Evolutionary conservation across 2,329 filamentous ascomycete species (phyloP).

Genomic region (Tolypocladium tropicale): DNA sequence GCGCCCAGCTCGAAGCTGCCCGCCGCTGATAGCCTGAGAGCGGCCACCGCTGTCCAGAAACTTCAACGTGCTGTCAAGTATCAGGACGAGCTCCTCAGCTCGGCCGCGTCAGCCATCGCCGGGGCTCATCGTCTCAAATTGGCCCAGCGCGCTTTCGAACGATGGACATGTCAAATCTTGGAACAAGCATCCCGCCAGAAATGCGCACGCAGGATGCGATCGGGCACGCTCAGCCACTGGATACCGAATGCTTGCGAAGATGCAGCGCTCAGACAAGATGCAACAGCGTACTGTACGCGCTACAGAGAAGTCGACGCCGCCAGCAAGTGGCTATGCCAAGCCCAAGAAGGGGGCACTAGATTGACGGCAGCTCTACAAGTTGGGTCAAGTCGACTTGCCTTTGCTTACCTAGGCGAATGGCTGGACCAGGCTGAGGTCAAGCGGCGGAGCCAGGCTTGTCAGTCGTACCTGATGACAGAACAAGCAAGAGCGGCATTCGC

Average conservation of each 20-base stretch:
- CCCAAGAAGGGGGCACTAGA: background rate
- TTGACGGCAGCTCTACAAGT: slow-evolving; percentile 6
- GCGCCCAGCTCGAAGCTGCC: slow-evolving; percentile 19
- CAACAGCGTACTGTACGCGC: background rate
- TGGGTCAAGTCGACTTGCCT: slow-evolving; percentile 8
- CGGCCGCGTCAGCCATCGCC: slow-evolving; percentile 12
- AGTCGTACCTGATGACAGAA: slow-evolving; percentile 8
- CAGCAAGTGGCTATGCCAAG: background rate
- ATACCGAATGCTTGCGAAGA: background rate
- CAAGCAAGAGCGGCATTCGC: slow-evolving; percentile 13
- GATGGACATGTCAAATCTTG: slow-evolving; percentile 17
- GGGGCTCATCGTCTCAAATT: slow-evolving; percentile 9
- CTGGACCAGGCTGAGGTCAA: slow-evolving; percentile 17
- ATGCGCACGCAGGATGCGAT: slow-evolving; percentile 7
- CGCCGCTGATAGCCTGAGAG: slow-evolving; percentile 18
- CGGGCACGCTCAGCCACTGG: background rate
- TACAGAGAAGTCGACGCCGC: background rate
- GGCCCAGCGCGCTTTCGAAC: slow-evolving; percentile 10
- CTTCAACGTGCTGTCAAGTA: slow-evolving; percentile 18
- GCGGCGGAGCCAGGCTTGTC: slow-evolving; percentile 14
- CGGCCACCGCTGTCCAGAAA: slow-evolving; percentile 20
- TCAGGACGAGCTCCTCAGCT: slow-evolving; percentile 16
- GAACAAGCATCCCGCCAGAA: slow-evolving; percentile 11
- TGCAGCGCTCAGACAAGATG: background rate
- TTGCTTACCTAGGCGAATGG: slow-evolving; percentile 18